These are phyloP conservation scores for Diplogelasinospora grovesii DNA, from an alignment of 495 filamentous ascomycete species.

Conservation along the genomic window DNA sequence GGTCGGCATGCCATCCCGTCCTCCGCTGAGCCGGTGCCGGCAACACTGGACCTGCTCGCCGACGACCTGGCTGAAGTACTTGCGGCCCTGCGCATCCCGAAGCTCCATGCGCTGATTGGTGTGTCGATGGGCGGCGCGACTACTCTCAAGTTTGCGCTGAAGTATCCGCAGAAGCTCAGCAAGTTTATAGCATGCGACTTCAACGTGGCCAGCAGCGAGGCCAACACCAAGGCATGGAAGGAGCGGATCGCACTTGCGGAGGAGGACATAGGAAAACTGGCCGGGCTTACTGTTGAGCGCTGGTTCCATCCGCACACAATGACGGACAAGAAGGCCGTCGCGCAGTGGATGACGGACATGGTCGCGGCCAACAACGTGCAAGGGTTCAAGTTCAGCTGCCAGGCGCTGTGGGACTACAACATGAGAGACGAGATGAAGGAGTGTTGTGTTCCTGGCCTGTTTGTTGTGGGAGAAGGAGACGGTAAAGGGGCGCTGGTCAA, in stretches of 20 bases:
- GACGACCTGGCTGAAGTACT: conserved; percentile 56
- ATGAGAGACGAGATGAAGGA: conserved; percentile 55
- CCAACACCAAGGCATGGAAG: conserved; percentile 69
- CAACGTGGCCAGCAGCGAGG: conserved; percentile 57
- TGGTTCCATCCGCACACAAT: conserved; percentile 64
- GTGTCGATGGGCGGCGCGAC: conserved; percentile 76
- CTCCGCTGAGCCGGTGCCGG: conserved; percentile 29
- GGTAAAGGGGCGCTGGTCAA: conserved; percentile 60
- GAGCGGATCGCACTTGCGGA: conserved; percentile 67
- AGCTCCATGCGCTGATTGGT: conserved; percentile 57
- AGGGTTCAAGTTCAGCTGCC: conserved; percentile 62
- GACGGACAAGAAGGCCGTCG: conserved; percentile 45
- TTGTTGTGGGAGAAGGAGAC: conserved; percentile 65
- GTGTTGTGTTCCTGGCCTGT: conserved; percentile 52
- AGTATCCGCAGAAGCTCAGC: conserved; percentile 50
- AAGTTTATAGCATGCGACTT: conserved; percentile 73
- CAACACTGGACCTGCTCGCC: conserved; percentile 57
- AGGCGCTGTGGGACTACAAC: conserved; percentile 72
- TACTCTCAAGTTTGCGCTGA: conserved; percentile 60
- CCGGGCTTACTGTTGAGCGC: conserved; percentile 58
- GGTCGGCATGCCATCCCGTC: conserved; percentile 52
- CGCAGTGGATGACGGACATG: conserved; percentile 44
- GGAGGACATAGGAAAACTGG: conserved; percentile 46
- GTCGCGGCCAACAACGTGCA: conserved; percentile 57
- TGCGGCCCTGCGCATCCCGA: conserved; percentile 51